phyloP scores from a whole-genome alignment of 139 green algal species.

The Penium margaritaceum region DNA sequence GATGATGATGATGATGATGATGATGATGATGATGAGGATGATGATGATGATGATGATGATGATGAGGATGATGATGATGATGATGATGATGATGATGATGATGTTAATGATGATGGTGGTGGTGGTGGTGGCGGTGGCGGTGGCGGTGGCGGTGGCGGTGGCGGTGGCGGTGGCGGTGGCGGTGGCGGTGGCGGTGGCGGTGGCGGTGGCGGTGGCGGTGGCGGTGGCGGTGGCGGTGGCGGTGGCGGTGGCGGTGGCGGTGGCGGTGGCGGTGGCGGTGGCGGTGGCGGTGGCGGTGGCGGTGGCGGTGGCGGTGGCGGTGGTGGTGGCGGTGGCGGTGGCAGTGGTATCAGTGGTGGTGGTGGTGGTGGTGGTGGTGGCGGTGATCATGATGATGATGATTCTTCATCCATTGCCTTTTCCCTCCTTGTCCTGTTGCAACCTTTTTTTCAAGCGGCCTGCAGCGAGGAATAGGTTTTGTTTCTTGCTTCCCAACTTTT shows the following conservation, averaged over 20 bases:
- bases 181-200: neutral
- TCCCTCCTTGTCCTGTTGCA: too few species aligned
- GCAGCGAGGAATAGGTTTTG: too few species aligned
- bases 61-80: neutral
- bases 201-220: neutral
- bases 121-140: neutral
- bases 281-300: neutral
- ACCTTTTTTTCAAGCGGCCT: too few species aligned
- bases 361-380: neutral
- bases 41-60: conserved; percentile 1
- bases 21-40: conserved; percentile 5
- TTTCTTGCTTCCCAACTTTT: too few species aligned
- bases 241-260: neutral
- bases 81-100: neutral
- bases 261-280: conserved; percentile 1
- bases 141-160: conserved; percentile 1
- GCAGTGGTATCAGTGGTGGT: neutral
- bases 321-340: neutral
- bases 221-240: neutral
- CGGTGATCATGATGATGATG: conserved; percentile 1
- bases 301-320: neutral
- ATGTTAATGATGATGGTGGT: neutral
- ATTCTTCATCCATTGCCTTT: too few species aligned
- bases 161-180: neutral
- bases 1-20: conserved; percentile 1